Evolutionary conservation across 495 filamentous ascomycete genomes (phyloP), one percentile per base, ranked within the genome.

Genomic region (Aspergillus heteromorphus): DNA sequence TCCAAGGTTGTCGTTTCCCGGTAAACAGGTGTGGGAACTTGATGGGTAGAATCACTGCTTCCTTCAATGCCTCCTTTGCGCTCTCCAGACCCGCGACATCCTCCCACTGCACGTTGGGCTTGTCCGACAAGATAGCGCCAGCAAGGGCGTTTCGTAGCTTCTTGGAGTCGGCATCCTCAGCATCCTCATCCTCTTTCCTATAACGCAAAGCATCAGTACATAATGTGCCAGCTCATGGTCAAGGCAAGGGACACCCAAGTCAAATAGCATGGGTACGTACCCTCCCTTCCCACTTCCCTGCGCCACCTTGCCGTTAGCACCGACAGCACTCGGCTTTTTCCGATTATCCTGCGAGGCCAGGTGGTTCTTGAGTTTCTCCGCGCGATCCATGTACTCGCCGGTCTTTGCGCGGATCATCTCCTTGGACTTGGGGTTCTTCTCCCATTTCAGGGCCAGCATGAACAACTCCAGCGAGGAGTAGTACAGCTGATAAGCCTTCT

Each of bases 1-100:
- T 96, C 93, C 93, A 98, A 27, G 93, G 95, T 72, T 97, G 87
- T 57, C 93, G 80, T 72, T 97, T 97, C 56, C 95, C 95, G n/a
- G 84, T 85, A 65, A 98, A 98, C 29, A 98, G 71, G 75, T 97
- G 91, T 23, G 93, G 93, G 67, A 98, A 98, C 73, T 96, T 97
- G 66, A 97, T 97, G 16, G 93, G 93, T 62, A 98, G 69, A 63
- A 98, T 87, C 31, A 98, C 95, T 2, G 93, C 93, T 76, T 98
- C 93, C 70, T 98, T 98, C 61, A 98, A 73, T 27, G 95, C 91
- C 65, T 98, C 95, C 75, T 98, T 98, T 42, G 93, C 93, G 30
- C 80, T 83, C 65, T 98, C 93, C 25, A 98, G 71, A 64, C 93
- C 93, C n/a, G 95, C 93, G 38, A 98, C 95, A 71, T 97, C 95